These are phyloP conservation scores for Kwoniella newhampshirensis DNA, from an alignment of 768 basidiomycete species.

Conservation along the genomic window DNA sequence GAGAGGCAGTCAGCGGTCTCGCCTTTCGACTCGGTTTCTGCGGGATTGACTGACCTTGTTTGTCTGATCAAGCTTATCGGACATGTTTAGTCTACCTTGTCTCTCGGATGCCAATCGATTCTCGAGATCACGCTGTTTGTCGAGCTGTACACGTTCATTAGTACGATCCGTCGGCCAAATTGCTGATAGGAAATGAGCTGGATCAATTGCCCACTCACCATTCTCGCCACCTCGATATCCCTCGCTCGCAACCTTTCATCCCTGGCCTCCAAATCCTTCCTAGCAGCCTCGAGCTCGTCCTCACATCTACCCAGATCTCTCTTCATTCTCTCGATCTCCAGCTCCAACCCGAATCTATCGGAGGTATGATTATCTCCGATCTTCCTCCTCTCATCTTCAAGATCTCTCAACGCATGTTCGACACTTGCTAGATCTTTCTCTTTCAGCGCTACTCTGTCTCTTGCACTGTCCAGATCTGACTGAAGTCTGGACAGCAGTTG, in stretches of 20 bases:
- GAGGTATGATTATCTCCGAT: constrained; percentile 81
- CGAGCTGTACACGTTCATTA: constrained; percentile 57
- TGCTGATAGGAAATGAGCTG: background rate
- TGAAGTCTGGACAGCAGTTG: constrained; percentile 34
- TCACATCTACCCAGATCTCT: constrained; percentile 79
- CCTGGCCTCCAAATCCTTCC: constrained; percentile 67
- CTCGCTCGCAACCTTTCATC: constrained; percentile 68
- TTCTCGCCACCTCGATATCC: constrained; percentile 69
- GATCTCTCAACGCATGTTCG: constrained; percentile 66
- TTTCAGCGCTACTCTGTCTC: constrained; percentile 63
- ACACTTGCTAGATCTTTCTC: constrained; percentile 73
- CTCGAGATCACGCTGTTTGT: constrained; percentile 76
- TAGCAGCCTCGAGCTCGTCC: constrained; percentile 70
- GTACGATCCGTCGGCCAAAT: background rate
- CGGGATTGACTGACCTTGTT: constrained; percentile 56
- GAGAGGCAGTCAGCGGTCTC: background rate
- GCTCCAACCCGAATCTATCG: constrained; percentile 78
- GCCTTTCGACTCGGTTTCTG: too few species aligned
- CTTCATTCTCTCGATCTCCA: constrained; percentile 82
- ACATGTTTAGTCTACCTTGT: constrained; percentile 78
- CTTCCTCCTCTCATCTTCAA: constrained; percentile 74
- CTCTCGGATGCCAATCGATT: constrained; percentile 78
- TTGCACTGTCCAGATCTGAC: constrained; percentile 46
- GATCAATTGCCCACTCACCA: constrained; percentile 57
- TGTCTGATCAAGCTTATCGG: constrained; percentile 80